Percentiles rank a stretch among this genome's conserved stretches.
phyloP scores from a whole-genome alignment of 495 filamentous ascomycete genomes.

The Tuber microsphaerosporum region DNA sequence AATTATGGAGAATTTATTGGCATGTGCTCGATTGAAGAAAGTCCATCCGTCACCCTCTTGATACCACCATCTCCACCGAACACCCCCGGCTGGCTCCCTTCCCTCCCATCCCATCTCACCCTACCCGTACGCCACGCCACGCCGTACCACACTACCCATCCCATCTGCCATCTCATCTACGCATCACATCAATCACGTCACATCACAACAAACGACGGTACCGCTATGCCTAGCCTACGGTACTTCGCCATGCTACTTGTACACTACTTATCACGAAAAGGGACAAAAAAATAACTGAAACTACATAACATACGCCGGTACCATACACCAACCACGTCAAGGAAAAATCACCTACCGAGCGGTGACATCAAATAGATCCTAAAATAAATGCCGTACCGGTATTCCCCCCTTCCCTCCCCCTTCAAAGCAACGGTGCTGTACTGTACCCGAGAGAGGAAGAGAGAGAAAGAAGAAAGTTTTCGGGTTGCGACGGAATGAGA shows the following conservation, averaged over 20 bases:
- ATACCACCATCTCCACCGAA: not conserved
- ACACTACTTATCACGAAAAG: not conserved
- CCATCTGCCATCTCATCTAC: not conserved
- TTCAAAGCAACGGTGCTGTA: not conserved
- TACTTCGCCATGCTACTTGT: not conserved
- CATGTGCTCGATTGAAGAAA: not conserved
- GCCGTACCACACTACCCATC: not conserved
- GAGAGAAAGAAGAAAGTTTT: not conserved
- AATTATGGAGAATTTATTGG: not conserved
- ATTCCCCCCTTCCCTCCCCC: not conserved
- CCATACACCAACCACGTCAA: not conserved
- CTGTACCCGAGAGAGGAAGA: not conserved
- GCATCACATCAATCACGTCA: not conserved
- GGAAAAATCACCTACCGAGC: not conserved
- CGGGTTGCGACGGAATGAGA: not conserved
- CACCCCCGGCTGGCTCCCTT: not conserved
- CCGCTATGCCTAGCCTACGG: not conserved
- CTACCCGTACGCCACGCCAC: not conserved
- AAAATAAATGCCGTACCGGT: not conserved
- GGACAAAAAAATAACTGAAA: not conserved
- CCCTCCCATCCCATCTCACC: not conserved
- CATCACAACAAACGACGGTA: not conserved
- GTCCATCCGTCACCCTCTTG: not conserved
- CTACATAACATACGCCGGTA: not conserved
- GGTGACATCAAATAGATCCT: not conserved